Evolutionary conservation across 2,329 filamentous ascomycete genomes (phyloP), one percentile per base, ranked within the genome.

Genomic region (Fusarium zealandicum): DNA sequence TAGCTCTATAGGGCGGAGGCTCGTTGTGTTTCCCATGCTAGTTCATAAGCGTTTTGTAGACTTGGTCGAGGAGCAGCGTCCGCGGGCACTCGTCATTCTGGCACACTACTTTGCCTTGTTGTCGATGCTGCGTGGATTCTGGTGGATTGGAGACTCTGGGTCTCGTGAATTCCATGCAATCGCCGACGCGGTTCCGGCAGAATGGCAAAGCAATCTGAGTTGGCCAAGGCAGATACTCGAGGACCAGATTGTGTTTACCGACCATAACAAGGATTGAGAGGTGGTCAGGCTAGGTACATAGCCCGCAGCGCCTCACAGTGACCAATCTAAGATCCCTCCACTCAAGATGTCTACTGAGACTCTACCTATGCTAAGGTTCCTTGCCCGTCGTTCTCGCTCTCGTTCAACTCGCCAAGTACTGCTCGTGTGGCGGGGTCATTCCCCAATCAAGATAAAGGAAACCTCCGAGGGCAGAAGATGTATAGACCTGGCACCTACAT

Each of bases 71-170:
- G 57, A 65, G 51, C 35, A 38, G 35, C 53, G 62, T 6, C 62
- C 65, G 12, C 49, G 65, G 9, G 60, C 64, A 5, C 56, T 67
- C 5, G 56, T 66, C 1, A 54, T 66, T 13, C 32, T 67, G 14
- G 65, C 58, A 8, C 58, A 67, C 28, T 65, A 64, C 17, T 67
- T 65, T 52, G 57, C 62, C 1, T 31, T 63, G 5, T 30, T 65
- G 5, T 45, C 50, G 13, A 47, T 56, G 32, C 27, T 65, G 3
- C 45, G 51, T 33, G 33, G 46, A 4, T 33, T 54, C 11, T 66
- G 65, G 62, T 66, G 51, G 54, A 32, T 66, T 17, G 64, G 58
- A 9, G 48, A 64, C 27, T 51, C 58, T 18, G 61, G 63, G 3
- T 16, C 28, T 2, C 48, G 61, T 2, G 61, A 65, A 41, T 51